Base-by-base conservation (phyloP, 2,329 filamentous ascomycete species). In the Exophiala spinifera region DNA sequence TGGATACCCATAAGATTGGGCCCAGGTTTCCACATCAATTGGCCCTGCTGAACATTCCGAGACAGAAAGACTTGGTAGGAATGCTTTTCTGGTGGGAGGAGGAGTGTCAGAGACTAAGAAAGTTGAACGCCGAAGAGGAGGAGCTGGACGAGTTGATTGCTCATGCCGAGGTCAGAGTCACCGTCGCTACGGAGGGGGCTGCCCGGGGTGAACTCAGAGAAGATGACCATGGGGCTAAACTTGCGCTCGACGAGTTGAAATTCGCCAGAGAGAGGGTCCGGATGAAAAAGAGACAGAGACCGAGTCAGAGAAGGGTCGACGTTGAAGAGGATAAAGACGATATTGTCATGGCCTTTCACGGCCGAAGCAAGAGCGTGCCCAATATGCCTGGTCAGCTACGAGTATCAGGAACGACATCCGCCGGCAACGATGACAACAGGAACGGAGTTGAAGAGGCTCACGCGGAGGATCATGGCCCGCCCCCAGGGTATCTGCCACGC, bases 61-160 rank as follows among this genome's bases (percentile, higher is more conserved):
- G 56, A 20, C 59, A 61, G 46, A 50, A 49, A 13, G 56, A 57
- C 10, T 49, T 61, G 5, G 46, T 61, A 14, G 53, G 53, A 14
- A 49, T 60, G 46, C 40, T 61, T 14, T 61, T 61, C 49, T 61
- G 59, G 59, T 61, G 59, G 59, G 59, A 61, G 37, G 59, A 61
- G 39, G 59, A 61, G 46, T 59, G 56, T 42, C 56, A 60, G 36
- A 50, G 59, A 5, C 45, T 61, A 15, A 43, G 54, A 34, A 61
- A 61, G 39, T 42, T 61, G 36, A 46, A 49, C 19, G 56, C 36
- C n/a, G 59, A 61, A 40, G 56, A 60, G 44, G 49, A 49, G 17
- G 55, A 61, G 14, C 40, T 60, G 10, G 51, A 49, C 10, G 36
- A n/a, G 10, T 14, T 56, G 20, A 57, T 57, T 11, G 34, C 34